Percentiles rank a stretch among this genome's conserved stretches.
Evolutionary conservation across 768 basidiomycete species (phyloP).

Genomic region (Phanerodontia chrysosporium): DNA sequence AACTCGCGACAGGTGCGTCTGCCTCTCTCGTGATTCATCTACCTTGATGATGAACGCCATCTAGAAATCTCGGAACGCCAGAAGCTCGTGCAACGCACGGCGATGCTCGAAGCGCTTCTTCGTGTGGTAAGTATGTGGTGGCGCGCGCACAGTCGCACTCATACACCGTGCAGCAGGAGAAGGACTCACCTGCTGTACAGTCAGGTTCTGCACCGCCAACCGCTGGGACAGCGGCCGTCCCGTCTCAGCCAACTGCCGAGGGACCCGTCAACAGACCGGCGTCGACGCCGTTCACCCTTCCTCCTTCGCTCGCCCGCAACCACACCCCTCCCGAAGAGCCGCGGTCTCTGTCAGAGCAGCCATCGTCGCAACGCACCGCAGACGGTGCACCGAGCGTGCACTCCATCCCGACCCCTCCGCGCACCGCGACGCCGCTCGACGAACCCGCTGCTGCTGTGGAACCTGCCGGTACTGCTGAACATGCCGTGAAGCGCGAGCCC

Average conservation of each 20-base stretch:
- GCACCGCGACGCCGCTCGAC: constrained; percentile 2
- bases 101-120: neutral
- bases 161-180: neutral
- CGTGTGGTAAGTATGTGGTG: neutral
- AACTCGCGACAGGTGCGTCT: neutral
- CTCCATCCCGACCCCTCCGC: neutral
- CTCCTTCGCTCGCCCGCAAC: neutral
- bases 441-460: neutral
- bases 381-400: neutral
- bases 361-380: neutral
- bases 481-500: neutral
- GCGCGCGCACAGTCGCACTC: neutral
- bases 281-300: neutral
- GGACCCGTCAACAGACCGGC: neutral
- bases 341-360: neutral
- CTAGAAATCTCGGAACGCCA: neutral
- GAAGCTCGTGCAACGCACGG: neutral
- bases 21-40: neutral
- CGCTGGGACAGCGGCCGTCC: neutral
- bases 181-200: neutral
- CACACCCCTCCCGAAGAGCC: neutral
- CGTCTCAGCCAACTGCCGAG: neutral
- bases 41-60: neutral
- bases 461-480: neutral
- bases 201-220: neutral